Conservation (phyloP, 2,329 filamentous ascomycete genomes). For the Cladosporium sp. region DNA sequence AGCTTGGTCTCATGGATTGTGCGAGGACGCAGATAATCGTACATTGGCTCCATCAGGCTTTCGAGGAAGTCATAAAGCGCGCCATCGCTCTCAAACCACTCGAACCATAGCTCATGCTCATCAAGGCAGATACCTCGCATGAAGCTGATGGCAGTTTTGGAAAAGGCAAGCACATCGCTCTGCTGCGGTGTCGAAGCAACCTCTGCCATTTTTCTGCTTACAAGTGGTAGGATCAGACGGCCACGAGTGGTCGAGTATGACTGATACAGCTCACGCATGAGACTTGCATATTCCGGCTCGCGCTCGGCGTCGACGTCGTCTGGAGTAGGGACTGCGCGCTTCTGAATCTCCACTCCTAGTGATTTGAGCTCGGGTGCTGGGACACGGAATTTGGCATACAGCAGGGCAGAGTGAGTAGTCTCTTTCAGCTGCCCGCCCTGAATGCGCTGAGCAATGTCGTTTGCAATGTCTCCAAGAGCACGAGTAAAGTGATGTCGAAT, state of each 20-base stretch:
- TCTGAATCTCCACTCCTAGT: constrained; percentile 67
- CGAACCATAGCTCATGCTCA: constrained; percentile 66
- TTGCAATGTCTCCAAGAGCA: constrained; percentile 61
- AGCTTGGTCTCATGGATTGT: constrained; percentile 68
- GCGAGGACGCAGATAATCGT: constrained; percentile 64
- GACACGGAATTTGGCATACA: constrained; percentile 71
- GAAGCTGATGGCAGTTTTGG: constrained; percentile 64
- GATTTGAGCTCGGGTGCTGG: constrained; percentile 65
- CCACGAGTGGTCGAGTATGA: constrained; percentile 61
- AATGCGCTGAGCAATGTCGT: constrained; percentile 63
- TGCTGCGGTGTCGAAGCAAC: constrained; percentile 60
- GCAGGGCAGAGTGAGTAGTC: constrained; percentile 67
- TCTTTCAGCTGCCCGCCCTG: constrained; percentile 69
- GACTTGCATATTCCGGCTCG: constrained; percentile 64
- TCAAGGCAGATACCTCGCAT: constrained; percentile 65
- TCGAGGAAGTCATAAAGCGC: constrained; percentile 67
- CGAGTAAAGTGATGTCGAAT: constrained; percentile 67
- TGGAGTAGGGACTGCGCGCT: constrained; percentile 57
- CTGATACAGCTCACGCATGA: constrained; percentile 65
- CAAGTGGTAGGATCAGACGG: constrained; percentile 60
- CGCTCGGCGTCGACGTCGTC: constrained; percentile 51
- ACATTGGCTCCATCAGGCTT: constrained; percentile 66
- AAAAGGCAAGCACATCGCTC: constrained; percentile 64
- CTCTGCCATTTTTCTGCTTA: constrained; percentile 61
- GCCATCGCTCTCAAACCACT: constrained; percentile 65